Evolutionary conservation across 257 asterid species (phyloP), one percentile per base, ranked within the genome.

Genomic region (Leonotis leonurus): DNA sequence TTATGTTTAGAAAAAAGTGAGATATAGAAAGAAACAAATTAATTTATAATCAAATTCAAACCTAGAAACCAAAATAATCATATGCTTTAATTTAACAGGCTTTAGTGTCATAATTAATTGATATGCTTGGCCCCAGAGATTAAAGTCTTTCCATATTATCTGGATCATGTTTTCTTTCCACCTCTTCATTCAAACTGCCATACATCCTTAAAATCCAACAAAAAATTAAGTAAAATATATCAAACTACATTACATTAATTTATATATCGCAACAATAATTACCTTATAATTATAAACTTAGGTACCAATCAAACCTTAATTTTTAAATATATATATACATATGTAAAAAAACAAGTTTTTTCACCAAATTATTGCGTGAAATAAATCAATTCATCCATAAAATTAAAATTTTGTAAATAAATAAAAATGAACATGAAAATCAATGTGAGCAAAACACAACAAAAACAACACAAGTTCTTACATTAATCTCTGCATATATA

Each of bases 81-180:
- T 62, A 39, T 10, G 56, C 33, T 22, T 50, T 6, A 37, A 51
- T 22, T 50, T 6, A 37, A 51, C 33, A 51, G 46, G 46, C 35
- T 17, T 35, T 46, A 54, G 30, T 58, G 44, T 22, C 62, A 25
- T 65, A 60, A 56, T 60, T 53, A 56, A 51, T 65, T 46, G 33
- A 11, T 14, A 8, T 48, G 11, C 56, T 21, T 59, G 55, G 64
- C 40, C 61, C 65, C 33, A 65, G 35, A 50, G 30, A 17, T 25
- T 18, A 65, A 57, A 48, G 65, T 30, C 30, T 8, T 70, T 51
- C 75, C 82, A 45, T 54, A 33, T 70, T 64, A 11, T 60, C 64
- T 58, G 80, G 83, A 71, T 73, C 77, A 62, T 77, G 82, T 67
- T 67, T 64, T 60, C 25, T 46, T 35, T 43, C n/a, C n/a, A 4